A percentile compares a stretch with the other conserved stretches of the same genome.
phyloP scores from a whole-genome alignment of 1,139 yeast species.

The Hyphopichia khmerensis region DNA sequence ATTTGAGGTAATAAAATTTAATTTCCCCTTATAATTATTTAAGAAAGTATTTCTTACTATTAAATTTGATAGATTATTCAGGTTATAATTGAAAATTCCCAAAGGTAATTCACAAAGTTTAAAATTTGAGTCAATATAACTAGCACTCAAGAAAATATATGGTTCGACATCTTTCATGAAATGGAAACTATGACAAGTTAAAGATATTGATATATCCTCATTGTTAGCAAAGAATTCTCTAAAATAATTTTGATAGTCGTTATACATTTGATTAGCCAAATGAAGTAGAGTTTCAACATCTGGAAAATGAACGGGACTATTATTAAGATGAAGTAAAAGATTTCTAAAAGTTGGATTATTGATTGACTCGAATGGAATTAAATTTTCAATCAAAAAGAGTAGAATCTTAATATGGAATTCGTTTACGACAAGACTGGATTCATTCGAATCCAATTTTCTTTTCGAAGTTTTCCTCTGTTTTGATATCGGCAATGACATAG shows the following conservation, averaged over 20 bases:
- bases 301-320: slow-evolving; percentile 10
- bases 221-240: slow-evolving; percentile 14
- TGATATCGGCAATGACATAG: neutral
- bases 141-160: slow-evolving; percentile 18
- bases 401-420: neutral
- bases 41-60: slow-evolving; percentile 12
- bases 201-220: slow-evolving; percentile 12
- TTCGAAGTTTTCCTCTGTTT: slow-evolving; percentile 6
- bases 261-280: slow-evolving; percentile 17
- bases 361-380: slow-evolving; percentile 17
- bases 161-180: slow-evolving; percentile 10
- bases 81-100: slow-evolving; percentile 16
- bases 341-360: slow-evolving; percentile 15
- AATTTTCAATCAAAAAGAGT: slow-evolving; percentile 17
- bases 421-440: neutral
- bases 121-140: slow-evolving; percentile 16
- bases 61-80: slow-evolving; percentile 9
- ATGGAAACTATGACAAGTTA: slow-evolving; percentile 23
- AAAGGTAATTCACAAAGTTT: slow-evolving; percentile 19
- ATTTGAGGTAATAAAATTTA: slow-evolving; percentile 20
- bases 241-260: slow-evolving; percentile 19
- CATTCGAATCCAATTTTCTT: slow-evolving; percentile 5
- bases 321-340: slow-evolving; percentile 7
- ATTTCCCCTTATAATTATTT: slow-evolving; percentile 8
- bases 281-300: slow-evolving; percentile 16